Conservation (phyloP, 805 yeast species). For the Saccharomycopsis schoenii region DNA sequence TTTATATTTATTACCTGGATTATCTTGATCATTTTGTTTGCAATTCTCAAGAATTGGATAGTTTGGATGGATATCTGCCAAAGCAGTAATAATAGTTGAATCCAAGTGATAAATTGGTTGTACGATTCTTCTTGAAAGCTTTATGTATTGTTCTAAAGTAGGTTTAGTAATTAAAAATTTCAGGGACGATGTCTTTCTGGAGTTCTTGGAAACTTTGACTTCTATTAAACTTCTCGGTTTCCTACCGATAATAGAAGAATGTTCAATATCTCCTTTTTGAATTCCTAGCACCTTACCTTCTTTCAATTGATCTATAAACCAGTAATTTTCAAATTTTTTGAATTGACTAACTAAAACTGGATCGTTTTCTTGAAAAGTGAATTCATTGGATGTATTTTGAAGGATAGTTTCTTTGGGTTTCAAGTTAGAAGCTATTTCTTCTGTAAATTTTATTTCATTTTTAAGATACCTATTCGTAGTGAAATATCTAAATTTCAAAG, state of each 20-base stretch:
- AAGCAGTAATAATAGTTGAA: constrained; percentile 36
- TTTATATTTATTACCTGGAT: not conserved
- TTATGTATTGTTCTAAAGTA: constrained; percentile 39
- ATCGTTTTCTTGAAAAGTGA: constrained; percentile 25
- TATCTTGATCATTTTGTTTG: not conserved
- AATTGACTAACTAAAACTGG: constrained; percentile 25
- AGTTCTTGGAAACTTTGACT: not conserved
- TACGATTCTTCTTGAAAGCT: constrained; percentile 32
- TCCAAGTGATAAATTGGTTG: constrained; percentile 44
- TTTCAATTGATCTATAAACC: constrained; percentile 26
- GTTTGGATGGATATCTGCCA: constrained; percentile 38
- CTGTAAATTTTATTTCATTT: not conserved
- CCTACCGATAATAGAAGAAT: constrained; percentile 31
- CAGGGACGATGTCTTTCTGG: not conserved
- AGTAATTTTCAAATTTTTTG: constrained; percentile 22
- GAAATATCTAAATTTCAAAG: not conserved
- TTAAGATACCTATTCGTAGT: not conserved
- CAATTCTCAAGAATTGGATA: constrained; percentile 25
- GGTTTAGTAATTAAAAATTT: constrained; percentile 21
- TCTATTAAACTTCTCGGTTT: constrained; percentile 27
- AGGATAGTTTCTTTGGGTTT: not conserved
- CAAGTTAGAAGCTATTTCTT: not conserved
- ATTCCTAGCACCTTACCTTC: constrained; percentile 20
- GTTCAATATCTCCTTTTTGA: constrained; percentile 23
- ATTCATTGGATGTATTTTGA: not conserved